Evolutionary conservation across 768 basidiomycete species (phyloP), one percentile per base, ranked within the genome.

Genomic region (Xerocomellus intermedius): DNA sequence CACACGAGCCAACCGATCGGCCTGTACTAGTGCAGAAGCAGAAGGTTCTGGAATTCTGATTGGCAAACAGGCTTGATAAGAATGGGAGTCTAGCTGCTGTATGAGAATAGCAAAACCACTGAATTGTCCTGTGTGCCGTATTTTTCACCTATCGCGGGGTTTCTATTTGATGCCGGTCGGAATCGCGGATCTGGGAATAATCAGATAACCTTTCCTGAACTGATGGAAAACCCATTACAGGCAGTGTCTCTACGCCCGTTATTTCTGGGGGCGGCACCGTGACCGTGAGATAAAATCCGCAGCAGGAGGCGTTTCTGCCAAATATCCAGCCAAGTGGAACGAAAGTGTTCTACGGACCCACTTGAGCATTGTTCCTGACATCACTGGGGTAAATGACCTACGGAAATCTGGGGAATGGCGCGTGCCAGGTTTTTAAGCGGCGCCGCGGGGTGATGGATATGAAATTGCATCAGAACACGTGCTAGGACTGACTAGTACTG

Each of bases 121-220:
- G 26, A 48, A 39, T 35, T 35, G 44, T n/a, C 21, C 38, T 35
- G 53, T 33, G 19, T 26, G 16, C 53, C 30, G 33, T 24, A 42
- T 41, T 42, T 46, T 36, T 21, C 9, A 33, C 8, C 36, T 45
- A 16, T 59, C 45, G 57, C 57, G 50, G 57, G 22, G 42, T 58
- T 35, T 33, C 33, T 7, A 48, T 12, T n/a, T n/a, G n/a, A 22
- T 5, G 37, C 2, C 35, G 24, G 26, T 26, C 5, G 26, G 26
- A 26, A 26, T 50, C 59, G 59, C 60, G 65, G 62, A 66, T 66
- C 64, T 66, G 16, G 50, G 33, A 61, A 51, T 46, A n/a, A 2
- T 10, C 33, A 67, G 64, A 66, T 66, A 58, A 50, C 55, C 64
- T 66, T 52, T 44, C 22, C 21, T 12, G 6, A 33, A 16, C 45